Evolutionary conservation across 2,329 filamentous ascomycete species (phyloP).

Genomic region (Dryadomyces quercivorus): DNA sequence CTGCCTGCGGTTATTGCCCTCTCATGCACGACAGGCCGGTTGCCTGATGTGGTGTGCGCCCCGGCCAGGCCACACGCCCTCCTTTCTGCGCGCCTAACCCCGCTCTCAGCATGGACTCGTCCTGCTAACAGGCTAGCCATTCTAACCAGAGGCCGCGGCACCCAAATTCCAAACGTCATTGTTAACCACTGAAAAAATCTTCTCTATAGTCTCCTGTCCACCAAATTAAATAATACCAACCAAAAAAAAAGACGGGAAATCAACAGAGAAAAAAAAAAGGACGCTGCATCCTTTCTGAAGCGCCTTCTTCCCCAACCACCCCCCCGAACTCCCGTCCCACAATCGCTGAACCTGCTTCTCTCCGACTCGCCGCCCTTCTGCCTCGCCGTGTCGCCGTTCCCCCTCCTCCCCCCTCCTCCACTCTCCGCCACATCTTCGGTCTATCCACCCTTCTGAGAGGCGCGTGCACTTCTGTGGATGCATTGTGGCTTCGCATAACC

Average conservation of each 20-base stretch:
- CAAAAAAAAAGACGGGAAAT: neutral
- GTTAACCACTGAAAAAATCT: constrained; percentile 10
- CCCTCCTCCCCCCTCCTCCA: neutral
- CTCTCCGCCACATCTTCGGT: neutral
- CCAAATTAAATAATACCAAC: constrained; percentile 2
- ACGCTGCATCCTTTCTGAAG: neutral
- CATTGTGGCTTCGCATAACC: neutral
- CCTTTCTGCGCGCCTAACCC: constrained; percentile 5
- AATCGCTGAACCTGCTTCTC: constrained; percentile 9
- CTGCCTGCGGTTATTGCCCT: neutral
- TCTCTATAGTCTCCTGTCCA: constrained; percentile 4
- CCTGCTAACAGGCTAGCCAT: constrained; percentile 8
- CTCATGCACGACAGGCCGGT: neutral
- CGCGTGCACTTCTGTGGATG: constrained; percentile 1
- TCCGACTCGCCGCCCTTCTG: neutral
- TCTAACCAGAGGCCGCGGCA: neutral
- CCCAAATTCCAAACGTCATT: constrained; percentile 11
- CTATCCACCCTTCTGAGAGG: neutral
- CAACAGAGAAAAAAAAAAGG: constrained; percentile 1
- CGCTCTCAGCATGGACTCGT: constrained; percentile 5
- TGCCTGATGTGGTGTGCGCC: neutral
- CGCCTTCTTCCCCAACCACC: constrained; percentile 7
- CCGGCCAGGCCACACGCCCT: neutral
- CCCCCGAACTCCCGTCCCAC: constrained; percentile 11
- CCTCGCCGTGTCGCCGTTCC: neutral